These are phyloP conservation scores for Candida endomychidarum DNA, from an alignment of 805 yeast species.

Conservation along the genomic window DNA sequence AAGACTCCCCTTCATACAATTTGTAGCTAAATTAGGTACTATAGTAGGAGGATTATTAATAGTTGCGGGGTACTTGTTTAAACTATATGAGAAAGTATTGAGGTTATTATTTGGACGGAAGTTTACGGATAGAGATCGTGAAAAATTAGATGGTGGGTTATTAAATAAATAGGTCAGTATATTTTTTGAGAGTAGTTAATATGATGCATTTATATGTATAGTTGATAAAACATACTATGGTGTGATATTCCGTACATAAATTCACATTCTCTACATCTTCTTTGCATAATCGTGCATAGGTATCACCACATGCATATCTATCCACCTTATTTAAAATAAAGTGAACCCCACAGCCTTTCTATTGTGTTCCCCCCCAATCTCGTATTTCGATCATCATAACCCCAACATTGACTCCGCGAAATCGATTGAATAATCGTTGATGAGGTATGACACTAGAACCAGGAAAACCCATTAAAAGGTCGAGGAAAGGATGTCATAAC, in stretches of 20 bases:
- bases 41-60: conserved; percentile 80
- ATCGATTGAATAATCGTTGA: neutral
- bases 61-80: conserved; percentile 64
- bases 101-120: conserved; percentile 57
- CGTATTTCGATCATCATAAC: too few species aligned
- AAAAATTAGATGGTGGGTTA: conserved; percentile 39
- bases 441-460: conserved; percentile 2
- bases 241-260: too few species aligned
- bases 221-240: too few species aligned
- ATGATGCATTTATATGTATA: too few species aligned
- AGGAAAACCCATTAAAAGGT: conserved; percentile 13
- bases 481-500: conserved; percentile 56
- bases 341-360: too few species aligned
- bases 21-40: conserved; percentile 74
- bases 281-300: too few species aligned
- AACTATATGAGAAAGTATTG: conserved; percentile 54
- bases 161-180: conserved; percentile 16
- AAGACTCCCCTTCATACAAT: conserved; percentile 75
- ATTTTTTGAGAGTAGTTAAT: too few species aligned
- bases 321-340: too few species aligned
- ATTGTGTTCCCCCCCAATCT: too few species aligned
- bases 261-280: too few species aligned
- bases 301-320: too few species aligned
- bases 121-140: conserved; percentile 49
- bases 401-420: neutral